Evolutionary conservation across 2,329 filamentous ascomycete species (phyloP).

Genomic region (Aspergillus pseudotamarii): DNA sequence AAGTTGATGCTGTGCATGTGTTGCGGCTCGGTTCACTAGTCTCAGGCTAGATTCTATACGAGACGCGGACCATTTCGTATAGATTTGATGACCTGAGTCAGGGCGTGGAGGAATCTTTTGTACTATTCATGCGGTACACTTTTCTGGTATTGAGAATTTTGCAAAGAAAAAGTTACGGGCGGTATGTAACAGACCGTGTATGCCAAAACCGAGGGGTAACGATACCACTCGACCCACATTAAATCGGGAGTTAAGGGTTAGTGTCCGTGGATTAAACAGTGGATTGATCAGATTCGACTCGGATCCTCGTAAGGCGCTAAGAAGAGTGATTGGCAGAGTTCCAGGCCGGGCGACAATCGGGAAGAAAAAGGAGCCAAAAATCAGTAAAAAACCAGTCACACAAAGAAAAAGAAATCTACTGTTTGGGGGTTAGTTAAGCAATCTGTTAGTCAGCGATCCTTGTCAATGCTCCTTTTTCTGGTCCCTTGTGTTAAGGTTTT

Average conservation of each 20-base stretch:
- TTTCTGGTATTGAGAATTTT: neutral
- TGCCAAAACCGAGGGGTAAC: neutral
- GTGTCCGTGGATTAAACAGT: constrained; percentile 10
- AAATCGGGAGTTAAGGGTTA: constrained; percentile 6
- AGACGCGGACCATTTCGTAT: neutral
- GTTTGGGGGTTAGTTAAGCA: neutral
- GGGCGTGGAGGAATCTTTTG: neutral
- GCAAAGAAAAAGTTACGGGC: neutral
- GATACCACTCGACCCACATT: neutral
- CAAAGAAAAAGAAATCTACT: neutral
- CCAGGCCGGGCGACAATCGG: constrained; percentile 13
- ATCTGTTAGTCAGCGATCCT: neutral
- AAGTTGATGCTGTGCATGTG: neutral
- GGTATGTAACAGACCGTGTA: neutral
- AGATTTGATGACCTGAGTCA: neutral
- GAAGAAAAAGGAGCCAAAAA: neutral
- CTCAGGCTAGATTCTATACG: neutral
- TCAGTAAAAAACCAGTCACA: neutral
- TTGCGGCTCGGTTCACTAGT: neutral
- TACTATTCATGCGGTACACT: neutral
- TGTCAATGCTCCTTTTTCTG: neutral
- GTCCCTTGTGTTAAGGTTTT: neutral
- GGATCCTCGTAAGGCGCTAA: neutral
- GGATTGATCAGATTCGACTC: constrained; percentile 2
- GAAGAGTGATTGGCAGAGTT: constrained; percentile 19